Percentiles rank a stretch among this genome's conserved stretches.
Evolutionary conservation across 129 eudicot genomes (phyloP).

Genomic region (Apium graveolens): DNA sequence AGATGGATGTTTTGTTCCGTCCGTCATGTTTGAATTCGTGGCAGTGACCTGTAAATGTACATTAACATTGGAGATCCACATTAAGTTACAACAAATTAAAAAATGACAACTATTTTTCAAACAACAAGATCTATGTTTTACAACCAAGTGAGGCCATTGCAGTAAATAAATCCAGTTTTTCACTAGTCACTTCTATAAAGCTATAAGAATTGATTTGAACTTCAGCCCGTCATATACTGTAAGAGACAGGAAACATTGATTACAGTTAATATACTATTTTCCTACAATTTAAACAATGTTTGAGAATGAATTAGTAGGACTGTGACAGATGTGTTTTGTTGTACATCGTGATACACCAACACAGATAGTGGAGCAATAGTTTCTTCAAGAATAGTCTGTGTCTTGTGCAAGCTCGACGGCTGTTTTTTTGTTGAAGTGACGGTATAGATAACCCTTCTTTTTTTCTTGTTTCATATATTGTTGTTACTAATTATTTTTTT

Average conservation of each 20-base stretch:
- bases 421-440: too few species aligned
- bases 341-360: too few species aligned
- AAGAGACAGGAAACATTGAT: background rate
- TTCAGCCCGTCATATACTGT: background rate
- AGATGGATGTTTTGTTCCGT: constrained; percentile 28
- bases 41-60: constrained; percentile 17
- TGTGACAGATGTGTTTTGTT: too few species aligned
- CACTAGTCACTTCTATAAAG: background rate
- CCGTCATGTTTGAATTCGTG: constrained; percentile 22
- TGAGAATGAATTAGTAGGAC: too few species aligned
- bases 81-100: background rate
- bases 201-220: background rate
- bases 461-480: too few species aligned
- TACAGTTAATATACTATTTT: background rate
- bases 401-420: too few species aligned
- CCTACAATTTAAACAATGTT: too few species aligned
- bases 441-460: too few species aligned
- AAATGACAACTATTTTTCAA: background rate
- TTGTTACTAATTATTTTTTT: too few species aligned
- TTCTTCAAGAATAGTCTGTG: too few species aligned
- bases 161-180: background rate
- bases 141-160: background rate
- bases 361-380: too few species aligned
- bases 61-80: background rate
- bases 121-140: too few species aligned